A percentile compares a stretch with the other conserved stretches of the same genome.
Evolutionary conservation across 805 yeast genomes (phyloP).

Genomic region (Myxozyma mucilagina): DNA sequence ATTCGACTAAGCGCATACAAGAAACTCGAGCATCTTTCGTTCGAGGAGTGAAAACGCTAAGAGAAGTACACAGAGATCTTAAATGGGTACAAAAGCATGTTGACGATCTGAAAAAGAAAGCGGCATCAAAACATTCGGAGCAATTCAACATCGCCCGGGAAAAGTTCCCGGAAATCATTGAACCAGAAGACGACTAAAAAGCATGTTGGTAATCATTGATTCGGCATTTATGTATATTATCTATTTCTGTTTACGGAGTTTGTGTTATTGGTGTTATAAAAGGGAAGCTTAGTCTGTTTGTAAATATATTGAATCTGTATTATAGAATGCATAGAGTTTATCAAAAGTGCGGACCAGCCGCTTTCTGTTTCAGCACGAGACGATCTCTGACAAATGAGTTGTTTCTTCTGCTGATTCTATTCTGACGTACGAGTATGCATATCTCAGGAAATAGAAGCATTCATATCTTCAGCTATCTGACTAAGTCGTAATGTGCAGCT

Average conservation of each 20-base stretch:
- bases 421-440: too few relatives aligned
- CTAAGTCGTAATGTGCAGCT: neutral
- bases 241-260: neutral
- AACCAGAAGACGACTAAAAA: constrained; percentile 16
- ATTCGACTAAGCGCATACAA: constrained; percentile 11
- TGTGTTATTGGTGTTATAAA: neutral
- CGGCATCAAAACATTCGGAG: constrained; percentile 10
- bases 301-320: too few relatives aligned
- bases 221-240: neutral
- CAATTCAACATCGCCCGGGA: constrained; percentile 26
- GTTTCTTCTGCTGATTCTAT: neutral
- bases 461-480: neutral
- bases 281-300: too few relatives aligned
- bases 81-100: constrained; percentile 31
- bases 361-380: too few relatives aligned
- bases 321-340: too few relatives aligned
- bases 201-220: neutral
- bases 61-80: constrained; percentile 30
- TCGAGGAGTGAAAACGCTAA: constrained; percentile 20
- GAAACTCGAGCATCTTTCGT: constrained; percentile 21
- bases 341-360: too few relatives aligned
- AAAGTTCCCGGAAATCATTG: constrained; percentile 30
- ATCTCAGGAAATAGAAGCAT: neutral
- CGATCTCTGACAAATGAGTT: too few relatives aligned
- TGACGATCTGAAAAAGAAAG: constrained; percentile 23